phyloP scores from a whole-genome alignment of 2,329 filamentous ascomycete species.

The Colletotrichum cuscutae region DNA sequence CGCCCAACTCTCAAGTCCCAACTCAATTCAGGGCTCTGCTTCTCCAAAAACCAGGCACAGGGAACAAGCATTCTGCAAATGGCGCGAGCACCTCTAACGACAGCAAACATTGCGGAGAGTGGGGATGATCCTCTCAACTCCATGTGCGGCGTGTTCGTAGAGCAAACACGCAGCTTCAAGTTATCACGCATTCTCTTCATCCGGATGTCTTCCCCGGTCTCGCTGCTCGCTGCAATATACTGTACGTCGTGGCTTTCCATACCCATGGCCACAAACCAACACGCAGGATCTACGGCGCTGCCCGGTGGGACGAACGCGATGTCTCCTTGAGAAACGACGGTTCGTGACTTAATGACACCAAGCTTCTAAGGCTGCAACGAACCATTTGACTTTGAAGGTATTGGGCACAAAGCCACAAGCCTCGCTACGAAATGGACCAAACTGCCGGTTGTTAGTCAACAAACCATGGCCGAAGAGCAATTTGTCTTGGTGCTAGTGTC shows the following conservation, averaged over 20 bases:
- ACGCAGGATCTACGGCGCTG: constrained; percentile 8
- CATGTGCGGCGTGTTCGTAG: neutral
- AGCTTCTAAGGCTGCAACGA: neutral
- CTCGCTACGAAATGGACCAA: neutral
- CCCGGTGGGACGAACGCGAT: neutral
- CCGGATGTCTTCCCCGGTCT: constrained; percentile 16
- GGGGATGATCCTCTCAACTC: constrained; percentile 7
- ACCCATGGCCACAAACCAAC: constrained; percentile 4
- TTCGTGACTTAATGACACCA: neutral
- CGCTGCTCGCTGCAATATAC: neutral
- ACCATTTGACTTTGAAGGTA: neutral
- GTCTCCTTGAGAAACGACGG: neutral
- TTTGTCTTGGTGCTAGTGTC: neutral
- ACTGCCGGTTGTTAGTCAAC: constrained; percentile 4
- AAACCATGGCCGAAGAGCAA: neutral
- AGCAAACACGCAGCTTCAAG: constrained; percentile 8
- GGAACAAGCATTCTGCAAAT: constrained; percentile 18
- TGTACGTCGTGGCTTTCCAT: neutral
- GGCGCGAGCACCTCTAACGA: neutral
- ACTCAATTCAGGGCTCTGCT: constrained; percentile 12
- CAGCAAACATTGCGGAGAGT: constrained; percentile 25
- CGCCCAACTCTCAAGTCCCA: neutral
- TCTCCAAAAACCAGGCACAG: constrained; percentile 27
- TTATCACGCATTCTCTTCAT: neutral
- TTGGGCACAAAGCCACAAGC: neutral